Evolutionary conservation across 2,329 filamentous ascomycete species (phyloP).

Genomic region (Arthrinium puccinioides): DNA sequence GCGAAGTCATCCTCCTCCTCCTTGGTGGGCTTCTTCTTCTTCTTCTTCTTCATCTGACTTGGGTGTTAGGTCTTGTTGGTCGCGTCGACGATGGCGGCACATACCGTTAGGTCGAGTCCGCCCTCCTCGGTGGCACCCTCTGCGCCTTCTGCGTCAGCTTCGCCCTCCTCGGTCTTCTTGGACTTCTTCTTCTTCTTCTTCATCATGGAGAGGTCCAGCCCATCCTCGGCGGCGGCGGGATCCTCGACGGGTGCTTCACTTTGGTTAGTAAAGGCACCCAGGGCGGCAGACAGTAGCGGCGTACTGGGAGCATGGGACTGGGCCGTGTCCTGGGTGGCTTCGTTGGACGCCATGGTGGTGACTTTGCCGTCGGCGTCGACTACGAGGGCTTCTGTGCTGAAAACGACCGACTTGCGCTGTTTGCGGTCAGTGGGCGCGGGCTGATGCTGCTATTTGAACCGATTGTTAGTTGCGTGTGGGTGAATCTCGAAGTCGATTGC

Average conservation of each 20-base stretch:
- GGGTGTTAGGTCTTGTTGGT: neutral
- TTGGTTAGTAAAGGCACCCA: conserved; percentile 47
- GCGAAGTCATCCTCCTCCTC: conserved; percentile 46
- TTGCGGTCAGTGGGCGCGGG: conserved; percentile 47
- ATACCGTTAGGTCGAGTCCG: conserved; percentile 41
- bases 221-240: conserved; percentile 40
- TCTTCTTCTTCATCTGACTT: conserved; percentile 64
- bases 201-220: conserved; percentile 61
- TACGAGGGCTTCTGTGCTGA: conserved; percentile 79
- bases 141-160: conserved; percentile 37
- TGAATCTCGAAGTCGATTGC: too few relatives aligned
- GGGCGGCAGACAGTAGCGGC: conserved; percentile 49
- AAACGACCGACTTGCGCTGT: conserved; percentile 88
- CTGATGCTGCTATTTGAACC: conserved; percentile 17
- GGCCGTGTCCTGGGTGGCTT: conserved; percentile 73
- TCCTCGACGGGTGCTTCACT: conserved; percentile 32
- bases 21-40: conserved; percentile 34
- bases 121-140: conserved; percentile 53
- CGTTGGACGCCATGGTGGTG: conserved; percentile 64
- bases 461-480: neutral
- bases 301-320: conserved; percentile 69
- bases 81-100: neutral
- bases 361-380: conserved; percentile 87
- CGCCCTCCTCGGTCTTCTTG: conserved; percentile 46
- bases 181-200: conserved; percentile 71